These are phyloP conservation scores for Diaporthe sp. DNA, from an alignment of 2,329 filamentous ascomycete genomes.

Conservation along the genomic window DNA sequence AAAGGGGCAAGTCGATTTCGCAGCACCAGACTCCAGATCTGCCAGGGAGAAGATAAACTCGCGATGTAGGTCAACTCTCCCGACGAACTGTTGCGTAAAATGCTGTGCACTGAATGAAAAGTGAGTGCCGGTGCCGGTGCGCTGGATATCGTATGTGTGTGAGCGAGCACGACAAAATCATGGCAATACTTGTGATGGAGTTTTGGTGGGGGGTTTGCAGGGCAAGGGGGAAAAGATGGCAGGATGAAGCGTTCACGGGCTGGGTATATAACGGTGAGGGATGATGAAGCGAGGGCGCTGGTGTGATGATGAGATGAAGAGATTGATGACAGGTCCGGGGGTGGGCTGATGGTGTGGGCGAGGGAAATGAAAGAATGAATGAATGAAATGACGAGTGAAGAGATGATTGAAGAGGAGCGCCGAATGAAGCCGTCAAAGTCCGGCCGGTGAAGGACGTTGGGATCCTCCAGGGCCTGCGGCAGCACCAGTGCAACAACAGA, in stretches of 20 bases:
- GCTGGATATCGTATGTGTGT: background rate
- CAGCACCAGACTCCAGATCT: background rate
- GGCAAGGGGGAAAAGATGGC: slow-evolving; percentile 13
- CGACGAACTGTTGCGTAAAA: background rate
- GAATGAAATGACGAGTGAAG: slow-evolving; percentile 8
- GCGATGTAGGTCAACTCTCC: slow-evolving; percentile 5
- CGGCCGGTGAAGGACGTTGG: slow-evolving; percentile 17
- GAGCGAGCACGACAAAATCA: slow-evolving; percentile 1
- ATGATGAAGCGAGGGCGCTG: slow-evolving; percentile 22
- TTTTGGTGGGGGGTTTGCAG: background rate
- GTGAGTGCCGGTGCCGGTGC: background rate
- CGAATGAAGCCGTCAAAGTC: slow-evolving; percentile 21
- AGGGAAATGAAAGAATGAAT: slow-evolving; percentile 21
- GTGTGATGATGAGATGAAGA: slow-evolving; percentile 22
- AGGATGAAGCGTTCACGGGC: slow-evolving; percentile 29
- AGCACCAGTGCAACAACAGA: slow-evolving; percentile 2
- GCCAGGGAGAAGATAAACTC: background rate
- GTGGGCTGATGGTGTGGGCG: slow-evolving; percentile 22
- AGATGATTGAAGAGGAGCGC: background rate
- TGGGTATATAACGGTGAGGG: slow-evolving; percentile 24
- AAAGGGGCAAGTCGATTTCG: background rate
- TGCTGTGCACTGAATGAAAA: slow-evolving; percentile 1
- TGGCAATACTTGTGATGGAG: slow-evolving; percentile 11
- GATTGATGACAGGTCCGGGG: slow-evolving; percentile 17
- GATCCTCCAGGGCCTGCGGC: slow-evolving; percentile 8